These are phyloP conservation scores for Paecilomyces dactylethromorphus DNA, from an alignment of 2,329 filamentous ascomycete species.

Conservation along the genomic window DNA sequence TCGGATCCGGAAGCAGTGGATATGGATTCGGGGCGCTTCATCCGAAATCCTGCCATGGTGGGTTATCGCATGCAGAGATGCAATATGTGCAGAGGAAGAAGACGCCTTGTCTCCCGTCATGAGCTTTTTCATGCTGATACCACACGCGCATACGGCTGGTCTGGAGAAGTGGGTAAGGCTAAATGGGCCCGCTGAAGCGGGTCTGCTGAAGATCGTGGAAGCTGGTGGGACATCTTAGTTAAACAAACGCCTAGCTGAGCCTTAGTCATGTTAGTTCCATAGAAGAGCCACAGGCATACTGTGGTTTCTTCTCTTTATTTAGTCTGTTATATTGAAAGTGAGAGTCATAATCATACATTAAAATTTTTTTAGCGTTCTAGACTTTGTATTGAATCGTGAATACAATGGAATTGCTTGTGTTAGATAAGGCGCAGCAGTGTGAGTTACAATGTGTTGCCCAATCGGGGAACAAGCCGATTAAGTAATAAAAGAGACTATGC, in stretches of 20 bases:
- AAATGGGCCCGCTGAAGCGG: constrained; percentile 1
- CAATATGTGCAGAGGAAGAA: not conserved
- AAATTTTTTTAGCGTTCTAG: not conserved
- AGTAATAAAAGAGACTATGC: not conserved
- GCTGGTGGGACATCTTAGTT: not conserved
- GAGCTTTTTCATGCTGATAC: not conserved
- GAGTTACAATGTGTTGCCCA: not conserved
- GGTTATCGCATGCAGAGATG: not conserved
- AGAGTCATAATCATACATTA: not conserved
- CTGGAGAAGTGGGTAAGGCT: not conserved
- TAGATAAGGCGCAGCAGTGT: not conserved
- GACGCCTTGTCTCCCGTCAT: not conserved
- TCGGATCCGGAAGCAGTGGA: not conserved
- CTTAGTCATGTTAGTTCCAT: not conserved
- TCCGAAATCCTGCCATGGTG: not conserved
- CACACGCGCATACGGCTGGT: constrained; percentile 1
- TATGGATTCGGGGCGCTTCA: not conserved
- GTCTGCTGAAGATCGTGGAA: not conserved
- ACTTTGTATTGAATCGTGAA: not conserved
- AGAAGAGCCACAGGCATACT: not conserved
- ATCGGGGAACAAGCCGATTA: not conserved
- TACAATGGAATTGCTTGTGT: not conserved
- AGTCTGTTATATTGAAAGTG: too few species aligned
- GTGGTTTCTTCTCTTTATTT: too few species aligned
- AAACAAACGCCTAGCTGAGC: not conserved